A percentile compares a stretch with the other conserved stretches of the same genome.
phyloP scores from a whole-genome alignment of 805 yeast genomes.

The Saccharomycopsis sp. region DNA sequence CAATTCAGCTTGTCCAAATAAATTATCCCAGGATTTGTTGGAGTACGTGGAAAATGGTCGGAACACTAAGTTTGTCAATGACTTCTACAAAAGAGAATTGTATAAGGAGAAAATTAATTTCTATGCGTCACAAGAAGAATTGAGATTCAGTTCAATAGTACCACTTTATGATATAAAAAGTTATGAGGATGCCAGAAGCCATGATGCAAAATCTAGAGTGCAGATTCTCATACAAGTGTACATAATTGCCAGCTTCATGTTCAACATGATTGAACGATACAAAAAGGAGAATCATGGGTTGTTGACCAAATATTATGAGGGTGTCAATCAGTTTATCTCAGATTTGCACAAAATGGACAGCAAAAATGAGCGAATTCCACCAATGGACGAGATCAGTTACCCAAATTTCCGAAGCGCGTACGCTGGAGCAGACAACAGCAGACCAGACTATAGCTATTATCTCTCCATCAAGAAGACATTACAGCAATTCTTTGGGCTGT shows the following conservation, averaged over 20 bases:
- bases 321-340: not conserved
- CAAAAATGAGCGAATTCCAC: not conserved
- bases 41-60: constrained; percentile 2
- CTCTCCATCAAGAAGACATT: not conserved
- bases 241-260: constrained; percentile 14
- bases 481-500: not conserved
- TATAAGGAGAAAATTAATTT: constrained; percentile 7
- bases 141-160: not conserved
- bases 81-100: constrained; percentile 7
- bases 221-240: constrained; percentile 14
- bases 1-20: not conserved
- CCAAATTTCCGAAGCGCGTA: not conserved
- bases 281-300: constrained; percentile 6
- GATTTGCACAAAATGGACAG: not conserved
- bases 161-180: too few relatives aligned
- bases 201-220: constrained; percentile 11
- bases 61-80: constrained; percentile 2
- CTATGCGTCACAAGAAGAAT: constrained; percentile 1
- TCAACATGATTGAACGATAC: constrained; percentile 7
- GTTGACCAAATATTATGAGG: not conserved
- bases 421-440: not conserved
- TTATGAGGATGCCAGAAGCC: constrained; percentile 3
- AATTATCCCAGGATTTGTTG: not conserved
- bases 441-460: constrained; percentile 4
- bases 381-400: not conserved